These are phyloP conservation scores for Ligustrum vulgare DNA, from an alignment of 257 asterid species.

Conservation along the genomic window DNA sequence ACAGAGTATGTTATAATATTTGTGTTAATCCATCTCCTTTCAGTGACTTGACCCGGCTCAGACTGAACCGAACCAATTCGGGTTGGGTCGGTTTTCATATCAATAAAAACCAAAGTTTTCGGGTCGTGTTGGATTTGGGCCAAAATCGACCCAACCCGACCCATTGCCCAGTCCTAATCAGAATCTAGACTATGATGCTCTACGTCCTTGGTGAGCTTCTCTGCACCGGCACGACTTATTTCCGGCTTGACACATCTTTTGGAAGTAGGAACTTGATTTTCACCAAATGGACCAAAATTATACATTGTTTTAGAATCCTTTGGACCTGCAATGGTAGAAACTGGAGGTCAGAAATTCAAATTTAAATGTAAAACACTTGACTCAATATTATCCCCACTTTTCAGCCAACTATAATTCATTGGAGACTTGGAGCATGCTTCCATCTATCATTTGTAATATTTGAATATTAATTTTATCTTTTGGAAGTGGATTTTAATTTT, in stretches of 20 bases:
- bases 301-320: constrained; percentile 22
- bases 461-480: no score
- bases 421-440: no score
- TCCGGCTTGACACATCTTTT: constrained; percentile 24
- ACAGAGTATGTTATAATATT: no score
- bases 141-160: no score
- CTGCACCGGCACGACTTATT: constrained; percentile 14
- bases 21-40: no score
- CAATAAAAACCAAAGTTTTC: no score
- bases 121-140: no score
- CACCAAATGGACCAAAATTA: constrained; percentile 37
- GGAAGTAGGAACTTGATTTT: constrained; percentile 27
- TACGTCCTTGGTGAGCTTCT: constrained; percentile 27
- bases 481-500: no score
- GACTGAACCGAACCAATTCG: no score
- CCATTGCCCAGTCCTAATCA: neutral
- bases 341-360: constrained; percentile 47
- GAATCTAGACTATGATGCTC: constrained; percentile 20
- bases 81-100: no score
- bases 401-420: constrained; percentile 21
- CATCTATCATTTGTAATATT: no score
- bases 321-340: constrained; percentile 39
- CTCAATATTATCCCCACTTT: constrained; percentile 19
- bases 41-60: no score
- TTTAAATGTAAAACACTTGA: constrained; percentile 34